Evolutionary conservation across 23 red algal species (phyloP).

Genomic region (Cyanidioschyzon merolae): DNA sequence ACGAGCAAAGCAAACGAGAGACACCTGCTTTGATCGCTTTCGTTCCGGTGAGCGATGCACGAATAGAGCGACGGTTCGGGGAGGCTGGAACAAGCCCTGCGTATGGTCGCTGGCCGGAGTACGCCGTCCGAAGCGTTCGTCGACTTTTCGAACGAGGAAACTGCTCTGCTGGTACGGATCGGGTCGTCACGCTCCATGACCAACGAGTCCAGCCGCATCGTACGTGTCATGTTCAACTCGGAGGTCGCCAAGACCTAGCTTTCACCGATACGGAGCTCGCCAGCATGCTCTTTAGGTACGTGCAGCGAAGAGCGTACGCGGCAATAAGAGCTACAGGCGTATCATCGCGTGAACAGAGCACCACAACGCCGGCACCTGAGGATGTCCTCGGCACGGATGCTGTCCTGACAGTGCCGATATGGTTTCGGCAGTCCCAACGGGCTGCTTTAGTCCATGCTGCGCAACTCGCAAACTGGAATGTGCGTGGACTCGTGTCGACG

Average conservation of each 20-base stretch:
- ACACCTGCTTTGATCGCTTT: slow-evolving; percentile 82
- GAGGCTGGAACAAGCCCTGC: slow-evolving; percentile 64
- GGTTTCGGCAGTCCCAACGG: slow-evolving; percentile 49
- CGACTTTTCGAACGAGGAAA: slow-evolving; percentile 20
- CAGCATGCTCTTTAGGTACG: slow-evolving; percentile 41
- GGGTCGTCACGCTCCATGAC: neutral
- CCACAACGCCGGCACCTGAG: slow-evolving; percentile 28
- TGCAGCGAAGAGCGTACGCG: neutral
- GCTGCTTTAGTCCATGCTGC: slow-evolving; percentile 50
- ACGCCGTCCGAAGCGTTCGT: slow-evolving; percentile 48
- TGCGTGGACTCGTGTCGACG: slow-evolving; percentile 54
- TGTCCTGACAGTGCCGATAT: slow-evolving; percentile 67
- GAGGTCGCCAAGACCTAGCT: neutral
- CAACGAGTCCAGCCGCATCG: slow-evolving; percentile 16
- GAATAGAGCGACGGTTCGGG: slow-evolving; percentile 64
- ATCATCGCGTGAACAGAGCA: slow-evolving; percentile 20
- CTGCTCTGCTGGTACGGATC: neutral
- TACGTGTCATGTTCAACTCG: slow-evolving; percentile 13
- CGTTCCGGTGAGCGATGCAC: slow-evolving; percentile 37
- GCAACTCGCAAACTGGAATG: slow-evolving; percentile 49
- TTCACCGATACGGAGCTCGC: slow-evolving; percentile 49
- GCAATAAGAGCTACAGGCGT: neutral
- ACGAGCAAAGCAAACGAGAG: slow-evolving; percentile 91
- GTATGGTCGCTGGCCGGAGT: slow-evolving; percentile 31
- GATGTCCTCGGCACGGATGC: slow-evolving; percentile 46